Evolutionary conservation across 2,329 filamentous ascomycete genomes (phyloP).

Genomic region (Fonsecaea erecta): DNA sequence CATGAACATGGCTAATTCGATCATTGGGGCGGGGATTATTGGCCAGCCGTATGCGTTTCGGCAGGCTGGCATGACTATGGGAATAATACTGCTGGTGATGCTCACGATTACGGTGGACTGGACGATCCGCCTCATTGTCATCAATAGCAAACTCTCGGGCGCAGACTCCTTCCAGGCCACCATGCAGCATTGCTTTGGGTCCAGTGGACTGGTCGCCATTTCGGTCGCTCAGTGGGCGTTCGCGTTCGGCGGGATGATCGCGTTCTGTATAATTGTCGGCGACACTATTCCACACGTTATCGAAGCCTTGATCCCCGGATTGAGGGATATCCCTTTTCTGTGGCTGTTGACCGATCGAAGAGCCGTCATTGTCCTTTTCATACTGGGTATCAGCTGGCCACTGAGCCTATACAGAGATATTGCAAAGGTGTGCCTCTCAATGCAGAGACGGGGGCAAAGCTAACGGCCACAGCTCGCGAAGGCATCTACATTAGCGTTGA

Average conservation of each 20-base stretch:
- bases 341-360: conserved; percentile 80
- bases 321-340: conserved; percentile 74
- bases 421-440: conserved; percentile 71
- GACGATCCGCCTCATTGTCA: conserved; percentile 95
- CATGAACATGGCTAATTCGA: conserved; percentile 99
- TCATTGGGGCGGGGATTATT: conserved; percentile 78
- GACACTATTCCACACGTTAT: conserved; percentile 95
- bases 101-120: conserved; percentile 90
- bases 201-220: conserved; percentile 84
- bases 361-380: conserved; percentile 85
- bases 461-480: conserved; percentile 75
- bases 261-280: conserved; percentile 95
- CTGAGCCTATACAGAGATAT: conserved; percentile 95
- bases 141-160: conserved; percentile 96
- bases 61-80: conserved; percentile 84
- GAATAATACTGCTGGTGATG: conserved; percentile 74
- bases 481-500: conserved; percentile 87
- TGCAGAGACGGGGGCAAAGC: conserved; percentile 20
- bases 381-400: conserved; percentile 84
- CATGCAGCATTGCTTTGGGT: conserved; percentile 93
- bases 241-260: conserved; percentile 98
- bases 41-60: conserved; percentile 94
- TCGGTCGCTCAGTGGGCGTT: conserved; percentile 95
- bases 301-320: conserved; percentile 75
- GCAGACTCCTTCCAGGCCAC: conserved; percentile 94